Base-by-base conservation (phyloP, 495 filamentous ascomycete species). In the Neurospora intermedia region DNA sequence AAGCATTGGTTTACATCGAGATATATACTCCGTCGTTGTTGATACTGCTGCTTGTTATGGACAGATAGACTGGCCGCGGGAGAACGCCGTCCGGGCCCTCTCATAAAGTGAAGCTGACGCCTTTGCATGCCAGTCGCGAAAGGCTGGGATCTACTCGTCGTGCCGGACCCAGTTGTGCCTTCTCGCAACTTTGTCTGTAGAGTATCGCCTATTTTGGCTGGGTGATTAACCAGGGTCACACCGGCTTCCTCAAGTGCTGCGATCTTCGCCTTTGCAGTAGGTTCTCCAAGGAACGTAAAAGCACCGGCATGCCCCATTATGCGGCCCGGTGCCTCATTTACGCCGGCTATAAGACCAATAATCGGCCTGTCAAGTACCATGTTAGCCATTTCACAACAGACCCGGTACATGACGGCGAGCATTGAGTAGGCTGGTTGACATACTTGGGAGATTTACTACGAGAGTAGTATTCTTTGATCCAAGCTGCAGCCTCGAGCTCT, bases 301-400 rank as follows among this genome's bases (percentile, higher is more conserved):
- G 94, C 94, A 18, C 94, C 94, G 16, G 93, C 92, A 81, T 97
- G 94, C 23, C 94, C 94, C 93, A 97, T 96, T 43, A 94, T 86
- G n/a, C 87, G 86, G 1, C 91, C 91, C 18, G 84, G 81, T 8
- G 86, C 85, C 43, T 92, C 91, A 43, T 89, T 81, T 42, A 90
- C 77, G 1, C 94, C 94, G 39, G 89, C 93, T 59, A 97, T 83
- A 10, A 96, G 84, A 45, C 90, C 94, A 78, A 93, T 89, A 35
- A 97, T 92, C 0, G 94, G 94, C 76, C 92, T 94, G 74, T 42
- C 0, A 69, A 38, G 23, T 72, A 69, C 40, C 48, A 54, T 62
- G 23, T 75, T 31, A 69, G 38, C n/a, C 31, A 20, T 27, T 1
- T n/a, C 35, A 10, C 23, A 15, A 27, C 31, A 23, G 6, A 39